phyloP scores from a whole-genome alignment of 2,329 filamentous ascomycete species.

The Fusarium continuum region DNA sequence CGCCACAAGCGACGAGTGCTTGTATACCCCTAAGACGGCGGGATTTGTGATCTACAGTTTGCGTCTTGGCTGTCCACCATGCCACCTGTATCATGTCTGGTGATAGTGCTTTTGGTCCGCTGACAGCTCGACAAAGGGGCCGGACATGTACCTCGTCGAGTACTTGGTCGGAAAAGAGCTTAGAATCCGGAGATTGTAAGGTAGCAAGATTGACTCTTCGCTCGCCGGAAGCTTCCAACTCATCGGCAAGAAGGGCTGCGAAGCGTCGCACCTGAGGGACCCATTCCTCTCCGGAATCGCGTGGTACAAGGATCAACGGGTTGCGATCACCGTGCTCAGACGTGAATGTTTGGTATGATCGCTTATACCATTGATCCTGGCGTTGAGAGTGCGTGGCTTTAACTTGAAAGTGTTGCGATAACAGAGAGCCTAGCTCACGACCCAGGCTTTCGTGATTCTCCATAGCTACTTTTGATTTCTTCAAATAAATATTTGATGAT shows the following conservation, averaged over 20 bases:
- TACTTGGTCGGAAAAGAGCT: not conserved
- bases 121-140: not conserved
- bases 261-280: not conserved
- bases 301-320: not conserved
- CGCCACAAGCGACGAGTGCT: slow-evolving; percentile 1
- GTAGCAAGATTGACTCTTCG: rapidly evolving
- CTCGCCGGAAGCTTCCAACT: rapidly evolving
- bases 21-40: not conserved
- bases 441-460: rapidly evolving
- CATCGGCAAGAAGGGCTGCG: not conserved
- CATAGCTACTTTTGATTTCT: not conserved
- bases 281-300: not conserved
- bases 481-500: not conserved
- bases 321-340: not conserved
- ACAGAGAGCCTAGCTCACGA: not conserved
- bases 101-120: not conserved
- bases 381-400: slow-evolving; percentile 1
- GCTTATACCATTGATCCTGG: slow-evolving; percentile 20
- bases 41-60: rapidly evolving
- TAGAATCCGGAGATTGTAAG: rapidly evolving
- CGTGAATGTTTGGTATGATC: not conserved
- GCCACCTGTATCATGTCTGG: slow-evolving; percentile 5
- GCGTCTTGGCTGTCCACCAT: not conserved
- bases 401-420: slow-evolving; percentile 1
- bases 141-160: rapidly evolving